A percentile compares a stretch with the other conserved stretches of the same genome.
phyloP scores from a whole-genome alignment of 805 yeast species.

The Yarrowia divulgata region DNA sequence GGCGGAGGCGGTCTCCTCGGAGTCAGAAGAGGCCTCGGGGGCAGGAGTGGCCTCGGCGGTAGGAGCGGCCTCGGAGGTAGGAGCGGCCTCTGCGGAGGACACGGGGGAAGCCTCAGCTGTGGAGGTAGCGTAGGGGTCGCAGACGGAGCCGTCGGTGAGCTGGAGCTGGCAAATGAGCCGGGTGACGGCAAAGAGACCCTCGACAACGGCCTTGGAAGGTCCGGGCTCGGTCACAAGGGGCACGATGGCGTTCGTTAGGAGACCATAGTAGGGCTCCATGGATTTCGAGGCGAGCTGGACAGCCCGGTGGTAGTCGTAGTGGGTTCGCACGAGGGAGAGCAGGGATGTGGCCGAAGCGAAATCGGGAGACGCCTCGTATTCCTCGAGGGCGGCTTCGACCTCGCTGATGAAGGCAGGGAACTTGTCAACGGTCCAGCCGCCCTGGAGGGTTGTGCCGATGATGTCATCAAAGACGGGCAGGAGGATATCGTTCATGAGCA shows the following conservation, averaged over 20 bases:
- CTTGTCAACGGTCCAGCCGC: not conserved
- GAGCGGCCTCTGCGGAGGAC: not conserved
- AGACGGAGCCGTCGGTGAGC: conserved; percentile 25
- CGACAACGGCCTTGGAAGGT: conserved; percentile 1
- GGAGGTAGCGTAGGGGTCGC: conserved; percentile 15
- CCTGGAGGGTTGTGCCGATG: not conserved
- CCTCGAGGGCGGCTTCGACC: conserved; percentile 2
- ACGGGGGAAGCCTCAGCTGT: not conserved
- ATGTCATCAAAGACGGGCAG: conserved; percentile 6
- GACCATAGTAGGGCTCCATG: conserved; percentile 1
- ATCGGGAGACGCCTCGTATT: not conserved
- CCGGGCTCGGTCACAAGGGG: conserved; percentile 10
- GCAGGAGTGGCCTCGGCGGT: not conserved
- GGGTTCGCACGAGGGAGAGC: conserved; percentile 22
- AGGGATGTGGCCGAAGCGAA: conserved; percentile 11
- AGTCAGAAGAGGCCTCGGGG: not conserved
- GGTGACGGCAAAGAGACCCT: conserved; percentile 35
- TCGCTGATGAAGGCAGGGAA: conserved; percentile 8
- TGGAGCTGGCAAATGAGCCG: conserved; percentile 21
- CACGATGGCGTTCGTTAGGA: not conserved
- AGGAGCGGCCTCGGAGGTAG: not conserved
- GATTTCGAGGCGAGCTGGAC: conserved; percentile 7
- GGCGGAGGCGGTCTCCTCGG: not conserved
- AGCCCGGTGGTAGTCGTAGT: conserved; percentile 30
- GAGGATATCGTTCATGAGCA: conserved; percentile 18